These are phyloP conservation scores for Lactifluus hygrophoroides DNA, from an alignment of 768 basidiomycete species.

Conservation along the genomic window DNA sequence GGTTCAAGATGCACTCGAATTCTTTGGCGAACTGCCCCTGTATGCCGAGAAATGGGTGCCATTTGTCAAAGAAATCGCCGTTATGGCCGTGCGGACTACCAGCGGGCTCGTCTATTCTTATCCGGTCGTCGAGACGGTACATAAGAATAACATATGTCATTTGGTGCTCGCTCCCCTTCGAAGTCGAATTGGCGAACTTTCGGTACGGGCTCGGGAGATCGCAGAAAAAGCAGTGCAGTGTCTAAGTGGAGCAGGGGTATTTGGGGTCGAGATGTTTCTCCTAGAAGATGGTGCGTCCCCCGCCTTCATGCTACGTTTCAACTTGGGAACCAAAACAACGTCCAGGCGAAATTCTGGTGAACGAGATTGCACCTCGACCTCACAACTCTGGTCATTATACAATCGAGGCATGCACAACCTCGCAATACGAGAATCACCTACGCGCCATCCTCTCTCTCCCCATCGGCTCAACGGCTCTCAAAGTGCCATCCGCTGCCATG, in stretches of 20 bases:
- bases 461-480: constrained; percentile 79
- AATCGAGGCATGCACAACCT: constrained; percentile 94
- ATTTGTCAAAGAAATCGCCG: constrained; percentile 85
- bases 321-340: not conserved
- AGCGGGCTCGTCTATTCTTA: constrained; percentile 73
- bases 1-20: constrained; percentile 42
- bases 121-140: constrained; percentile 90
- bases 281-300: constrained; percentile 65
- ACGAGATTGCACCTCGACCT: constrained; percentile 96
- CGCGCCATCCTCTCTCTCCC: constrained; percentile 88
- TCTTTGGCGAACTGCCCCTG: constrained; percentile 60
- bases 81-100: constrained; percentile 87
- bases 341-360: constrained; percentile 70
- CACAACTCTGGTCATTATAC: constrained; percentile 99
- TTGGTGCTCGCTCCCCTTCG: constrained; percentile 87
- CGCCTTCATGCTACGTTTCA: not conserved
- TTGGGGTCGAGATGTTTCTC: constrained; percentile 98
- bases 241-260: constrained; percentile 84
- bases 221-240: constrained; percentile 77
- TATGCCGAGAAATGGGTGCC: constrained; percentile 95
- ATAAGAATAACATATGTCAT: constrained; percentile 89
- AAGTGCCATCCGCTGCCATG: constrained; percentile 85
- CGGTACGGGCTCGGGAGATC: constrained; percentile 51
- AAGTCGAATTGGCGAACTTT: constrained; percentile 44
- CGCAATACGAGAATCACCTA: constrained; percentile 96